phyloP scores from a whole-genome alignment of 169 alveolate genomes.

The Cryptosporidium sp. region DNA sequence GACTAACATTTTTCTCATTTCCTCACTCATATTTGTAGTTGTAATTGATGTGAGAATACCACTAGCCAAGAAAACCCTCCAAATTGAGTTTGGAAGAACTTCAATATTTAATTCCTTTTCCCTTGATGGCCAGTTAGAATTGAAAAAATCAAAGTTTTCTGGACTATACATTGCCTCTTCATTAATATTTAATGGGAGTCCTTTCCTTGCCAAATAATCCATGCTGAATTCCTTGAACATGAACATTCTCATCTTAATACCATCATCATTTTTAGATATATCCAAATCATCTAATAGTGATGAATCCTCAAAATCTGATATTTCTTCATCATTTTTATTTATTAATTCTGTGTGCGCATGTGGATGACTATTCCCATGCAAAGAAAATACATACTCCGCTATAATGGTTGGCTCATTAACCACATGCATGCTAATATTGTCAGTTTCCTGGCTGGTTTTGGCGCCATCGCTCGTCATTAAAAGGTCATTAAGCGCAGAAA shows the following conservation, averaged over 20 bases:
- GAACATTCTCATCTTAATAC: slow-evolving; percentile 18
- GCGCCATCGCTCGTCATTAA: neutral
- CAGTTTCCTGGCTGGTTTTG: neutral
- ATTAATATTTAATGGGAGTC: slow-evolving; percentile 3
- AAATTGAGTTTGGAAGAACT: slow-evolving; percentile 32
- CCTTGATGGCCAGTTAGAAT: slow-evolving; percentile 23
- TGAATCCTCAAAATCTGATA: slow-evolving; percentile 39
- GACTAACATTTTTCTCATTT: neutral
- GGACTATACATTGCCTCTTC: slow-evolving; percentile 5
- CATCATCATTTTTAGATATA: neutral
- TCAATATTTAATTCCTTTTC: neutral
- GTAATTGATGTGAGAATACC: slow-evolving; percentile 3
- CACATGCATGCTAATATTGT: slow-evolving; percentile 1
- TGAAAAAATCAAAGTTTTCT: slow-evolving; percentile 47
- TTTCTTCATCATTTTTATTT: slow-evolving; percentile 3
- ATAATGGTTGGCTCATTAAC: slow-evolving; percentile 18
- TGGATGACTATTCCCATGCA: slow-evolving; percentile 1
- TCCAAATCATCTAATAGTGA: neutral
- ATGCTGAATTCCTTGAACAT: slow-evolving; percentile 32
- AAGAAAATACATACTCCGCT: slow-evolving; percentile 26
- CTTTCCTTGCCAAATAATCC: slow-evolving; percentile 45
- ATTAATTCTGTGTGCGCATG: neutral
- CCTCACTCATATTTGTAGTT: slow-evolving; percentile 3
- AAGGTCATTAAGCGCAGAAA: slow-evolving; percentile 35
- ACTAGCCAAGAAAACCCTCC: slow-evolving; percentile 30